Conservation (phyloP, 148 eudicot species). For the Agrostemma githago region DNA sequence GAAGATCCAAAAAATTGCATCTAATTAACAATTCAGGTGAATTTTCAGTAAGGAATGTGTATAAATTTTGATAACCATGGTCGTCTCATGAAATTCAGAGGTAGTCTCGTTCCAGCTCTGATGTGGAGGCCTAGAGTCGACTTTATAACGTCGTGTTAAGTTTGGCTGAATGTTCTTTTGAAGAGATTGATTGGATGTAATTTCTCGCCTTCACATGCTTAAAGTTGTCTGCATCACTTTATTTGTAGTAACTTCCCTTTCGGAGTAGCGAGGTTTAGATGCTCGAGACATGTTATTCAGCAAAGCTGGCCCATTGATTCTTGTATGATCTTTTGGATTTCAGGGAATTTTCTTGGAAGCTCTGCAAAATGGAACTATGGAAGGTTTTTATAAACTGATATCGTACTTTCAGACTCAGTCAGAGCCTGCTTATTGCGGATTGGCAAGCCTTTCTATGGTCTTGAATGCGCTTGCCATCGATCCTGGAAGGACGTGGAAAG, state of each 20-base stretch:
- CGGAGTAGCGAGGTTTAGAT: not conserved
- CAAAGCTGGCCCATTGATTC: not conserved
- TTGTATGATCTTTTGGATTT: slow-evolving; percentile 16
- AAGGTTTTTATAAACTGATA: slow-evolving; percentile 79
- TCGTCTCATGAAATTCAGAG: no score
- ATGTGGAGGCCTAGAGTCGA: no score
- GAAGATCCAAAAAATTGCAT: not conserved
- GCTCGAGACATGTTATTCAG: no score
- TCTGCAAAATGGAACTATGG: slow-evolving; percentile 71
- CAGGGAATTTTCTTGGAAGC: slow-evolving; percentile 83
- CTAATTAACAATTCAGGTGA: not conserved
- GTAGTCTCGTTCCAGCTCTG: no score
- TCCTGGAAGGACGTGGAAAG: slow-evolving; percentile 98
- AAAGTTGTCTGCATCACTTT: not conserved
- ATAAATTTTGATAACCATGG: no score
- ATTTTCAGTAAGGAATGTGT: not conserved
- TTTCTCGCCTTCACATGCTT: not conserved
- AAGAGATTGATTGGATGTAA: not conserved
- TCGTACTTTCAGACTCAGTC: slow-evolving; percentile 94
- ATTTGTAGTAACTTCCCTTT: not conserved
- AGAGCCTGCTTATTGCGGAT: slow-evolving; percentile 95
- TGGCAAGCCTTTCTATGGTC: slow-evolving; percentile 93
- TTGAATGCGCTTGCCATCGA: slow-evolving; percentile 93
- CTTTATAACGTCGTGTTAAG: not conserved
- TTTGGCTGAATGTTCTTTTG: not conserved